Base-by-base conservation (phyloP, 2,329 filamentous ascomycete species). In the Aureobasidium sp. region DNA sequence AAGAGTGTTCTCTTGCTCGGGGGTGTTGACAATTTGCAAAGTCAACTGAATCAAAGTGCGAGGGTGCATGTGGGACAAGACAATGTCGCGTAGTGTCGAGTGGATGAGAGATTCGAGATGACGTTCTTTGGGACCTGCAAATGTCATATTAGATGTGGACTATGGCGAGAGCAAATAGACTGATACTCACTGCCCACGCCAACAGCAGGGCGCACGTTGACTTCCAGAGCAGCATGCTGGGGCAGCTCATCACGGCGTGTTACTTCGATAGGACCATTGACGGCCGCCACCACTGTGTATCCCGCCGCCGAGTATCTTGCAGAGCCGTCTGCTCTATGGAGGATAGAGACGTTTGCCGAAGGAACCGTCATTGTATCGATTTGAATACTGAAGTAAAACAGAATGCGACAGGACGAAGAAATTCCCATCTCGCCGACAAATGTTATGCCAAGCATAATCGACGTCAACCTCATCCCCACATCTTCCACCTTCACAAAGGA, bases 221-320 rank as follows among this genome's bases (percentile, higher is more conserved):
- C 90, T 75, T 97, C 94, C 66, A 99, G 81, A 54, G 88, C 85
- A 32, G 93, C 91, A 77, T 97, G 91, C 74, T 96, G 92, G 8
- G 94, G 89, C 67, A 94, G 85, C 74, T 97, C 91, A 72, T 99
- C 93, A 69, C 90, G 86, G 69, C 92, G 85, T 68, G 86, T 86
- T 16, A 93, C 90, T 77, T 99, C 94, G 67, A 97, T 85, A 16
- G 94, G 94, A 0, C 93, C 94, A 75, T 96, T 97, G 67, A 96
- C 91, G 15, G 90, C 87, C 61, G 88, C 89, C 59, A 95, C 84
- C 66, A 97, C 83, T 48, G 86, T 87, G 75, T 91, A 96, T 53
- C 91, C 89, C 62, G 84, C 81, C 68, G 86, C 82, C 2, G 88
- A 85, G 72, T 90, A 91, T 10, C 85, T 87, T 11, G 89, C 89